Percentiles rank a stretch among this genome's conserved stretches.
Evolutionary conservation across 257 asterid genomes (phyloP).

Genomic region (Solanum ahanhuiri): DNA sequence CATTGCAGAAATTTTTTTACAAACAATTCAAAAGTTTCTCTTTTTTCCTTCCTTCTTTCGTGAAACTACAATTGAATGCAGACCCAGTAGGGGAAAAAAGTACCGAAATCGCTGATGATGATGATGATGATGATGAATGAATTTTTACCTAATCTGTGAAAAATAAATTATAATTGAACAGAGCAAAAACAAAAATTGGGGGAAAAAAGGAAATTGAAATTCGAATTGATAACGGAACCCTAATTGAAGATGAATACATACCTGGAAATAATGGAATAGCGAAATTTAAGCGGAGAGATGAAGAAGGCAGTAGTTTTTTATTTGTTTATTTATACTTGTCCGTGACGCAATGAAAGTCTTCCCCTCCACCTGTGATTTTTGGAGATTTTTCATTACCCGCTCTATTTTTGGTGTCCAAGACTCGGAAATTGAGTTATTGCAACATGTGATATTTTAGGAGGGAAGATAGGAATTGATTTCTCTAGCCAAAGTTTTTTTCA

Average conservation of each 20-base stretch:
- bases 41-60: not conserved
- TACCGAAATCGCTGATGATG: not conserved
- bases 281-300: not conserved
- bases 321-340: not conserved
- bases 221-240: not conserved
- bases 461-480: not conserved
- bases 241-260: not conserved
- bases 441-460: not conserved
- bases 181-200: not conserved
- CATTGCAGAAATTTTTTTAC: slow-evolving; percentile 16
- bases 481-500: not conserved
- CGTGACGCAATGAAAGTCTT: not conserved
- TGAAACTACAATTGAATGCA: not conserved
- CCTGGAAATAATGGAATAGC: not conserved
- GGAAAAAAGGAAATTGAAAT: not conserved
- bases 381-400: not conserved
- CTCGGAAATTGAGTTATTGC: not conserved
- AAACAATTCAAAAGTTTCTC: not conserved
- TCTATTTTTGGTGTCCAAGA: not conserved
- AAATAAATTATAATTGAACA: not conserved
- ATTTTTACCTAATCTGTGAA: not conserved
- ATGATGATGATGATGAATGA: not conserved
- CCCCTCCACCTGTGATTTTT: not conserved
- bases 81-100: not conserved
- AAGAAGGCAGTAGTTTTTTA: not conserved